Evolutionary conservation across 2,329 filamentous ascomycete genomes (phyloP), one percentile per base, ranked within the genome.

Genomic region (Fusarium heterosporum): DNA sequence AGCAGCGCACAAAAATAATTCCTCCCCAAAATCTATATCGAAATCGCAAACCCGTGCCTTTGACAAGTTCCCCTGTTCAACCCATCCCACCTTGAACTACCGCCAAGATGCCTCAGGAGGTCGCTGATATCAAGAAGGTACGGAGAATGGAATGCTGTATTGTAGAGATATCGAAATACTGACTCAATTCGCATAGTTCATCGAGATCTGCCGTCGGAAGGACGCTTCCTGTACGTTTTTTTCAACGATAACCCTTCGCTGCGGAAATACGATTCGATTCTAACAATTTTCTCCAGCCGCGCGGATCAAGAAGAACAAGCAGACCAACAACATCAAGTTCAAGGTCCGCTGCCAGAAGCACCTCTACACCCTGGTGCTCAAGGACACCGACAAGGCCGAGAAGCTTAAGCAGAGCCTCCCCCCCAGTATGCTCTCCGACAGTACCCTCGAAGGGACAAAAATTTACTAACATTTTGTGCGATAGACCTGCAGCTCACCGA

Each of bases 401-500:
- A 99, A 99, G 92, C 90, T 99, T 76, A 98, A 97, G 93, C 95
- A 98, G 89, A 93, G 90, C 82, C 88, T 99, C 72, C 96, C 96
- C 78, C 96, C 96, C 77, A 92, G 96, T 99, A 94, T 78, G 93
- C 85, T 64, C 41, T 36, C 51, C 59, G 50, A 50, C 45, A 38
- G 53, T 28, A 36, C 41, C 12, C 30, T 30, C 38, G 39, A 58
- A 46, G 12, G 49, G 25, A 22, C 30, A 17, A 14, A 32, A 26
- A 45, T 63, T n/a, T 32, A 41, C 56, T 61, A 19, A 63, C 64
- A 69, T 55, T 69, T 12, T 16, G 8, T 36, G n/a, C 42, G 36
- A 58, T 70, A 86, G 83, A 80, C 77, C 79, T 86, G 74, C 77
- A 79, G 72, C 84, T 87, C 75, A 82, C 82, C 76, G 83, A 85